Percentiles rank a stretch among this genome's conserved stretches.
Conservation (phyloP, 495 filamentous ascomycete species). For the Cetradonia linearis region DNA sequence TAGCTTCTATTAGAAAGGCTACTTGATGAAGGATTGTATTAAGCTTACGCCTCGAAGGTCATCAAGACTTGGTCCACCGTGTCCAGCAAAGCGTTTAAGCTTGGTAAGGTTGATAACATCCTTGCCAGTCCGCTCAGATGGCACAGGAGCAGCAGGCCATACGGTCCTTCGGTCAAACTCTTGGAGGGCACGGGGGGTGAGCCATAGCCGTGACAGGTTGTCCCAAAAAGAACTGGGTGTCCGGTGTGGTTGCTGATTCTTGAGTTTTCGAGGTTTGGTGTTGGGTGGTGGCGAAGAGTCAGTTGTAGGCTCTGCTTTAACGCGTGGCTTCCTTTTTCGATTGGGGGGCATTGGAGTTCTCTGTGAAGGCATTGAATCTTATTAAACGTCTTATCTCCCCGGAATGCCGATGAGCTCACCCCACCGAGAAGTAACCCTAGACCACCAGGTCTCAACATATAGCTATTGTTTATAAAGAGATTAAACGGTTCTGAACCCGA, state of each 20-base stretch:
- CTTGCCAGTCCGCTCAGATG: constrained; percentile 13
- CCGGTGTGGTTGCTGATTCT: constrained; percentile 12
- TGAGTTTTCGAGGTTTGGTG: constrained; percentile 14
- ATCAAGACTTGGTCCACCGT: constrained; percentile 24
- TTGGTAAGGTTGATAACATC: constrained; percentile 16
- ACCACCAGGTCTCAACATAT: no score
- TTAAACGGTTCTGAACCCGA: no score
- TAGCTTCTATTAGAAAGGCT: background rate
- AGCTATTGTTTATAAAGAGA: no score
- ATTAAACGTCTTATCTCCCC: constrained; percentile 3
- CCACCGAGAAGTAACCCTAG: no score
- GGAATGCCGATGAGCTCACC: no score
- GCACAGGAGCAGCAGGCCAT: constrained; percentile 12
- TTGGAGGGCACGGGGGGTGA: constrained; percentile 21
- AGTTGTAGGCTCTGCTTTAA: no score
- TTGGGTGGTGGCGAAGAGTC: no score
- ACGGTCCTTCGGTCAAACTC: constrained; percentile 23
- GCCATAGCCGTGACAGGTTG: constrained; percentile 19
- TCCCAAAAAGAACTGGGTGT: constrained; percentile 21
- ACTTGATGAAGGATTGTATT: constrained; percentile 9
- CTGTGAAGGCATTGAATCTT: constrained; percentile 13
- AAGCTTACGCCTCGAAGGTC: constrained; percentile 23
- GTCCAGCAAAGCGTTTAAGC: constrained; percentile 25
- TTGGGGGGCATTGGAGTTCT: no score
- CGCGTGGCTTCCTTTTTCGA: constrained; percentile 11